Conservation (phyloP, 2,329 filamentous ascomycete species). For the Apiospora kogelbergensis region DNA sequence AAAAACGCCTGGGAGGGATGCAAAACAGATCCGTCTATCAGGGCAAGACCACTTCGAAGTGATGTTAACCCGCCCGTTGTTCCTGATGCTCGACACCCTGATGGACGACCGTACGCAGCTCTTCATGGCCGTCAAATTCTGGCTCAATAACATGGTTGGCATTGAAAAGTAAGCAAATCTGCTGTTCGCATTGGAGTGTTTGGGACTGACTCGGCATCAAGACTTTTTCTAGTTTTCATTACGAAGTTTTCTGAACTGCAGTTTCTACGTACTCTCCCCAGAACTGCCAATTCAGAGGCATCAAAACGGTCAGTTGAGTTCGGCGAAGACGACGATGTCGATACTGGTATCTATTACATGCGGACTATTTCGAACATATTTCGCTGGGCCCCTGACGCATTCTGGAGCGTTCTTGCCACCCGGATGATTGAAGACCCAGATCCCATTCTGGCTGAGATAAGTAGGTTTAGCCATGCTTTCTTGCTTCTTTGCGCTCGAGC, state of each 20-base stretch:
- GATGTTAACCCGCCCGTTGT: constrained; percentile 77
- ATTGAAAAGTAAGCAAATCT: constrained; percentile 56
- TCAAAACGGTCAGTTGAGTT: constrained; percentile 35
- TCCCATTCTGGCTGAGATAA: constrained; percentile 43
- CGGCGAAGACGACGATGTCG: constrained; percentile 65
- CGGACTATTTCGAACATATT: constrained; percentile 73
- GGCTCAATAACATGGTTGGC: constrained; percentile 69
- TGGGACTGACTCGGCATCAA: constrained; percentile 28
- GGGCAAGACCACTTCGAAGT: constrained; percentile 65
- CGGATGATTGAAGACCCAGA: constrained; percentile 53
- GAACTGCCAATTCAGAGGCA: constrained; percentile 22
- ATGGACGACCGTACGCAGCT: constrained; percentile 70
- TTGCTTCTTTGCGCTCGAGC: constrained; percentile 19
- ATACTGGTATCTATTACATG: constrained; percentile 77
- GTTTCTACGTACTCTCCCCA: constrained; percentile 45
- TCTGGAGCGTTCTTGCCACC: constrained; percentile 70
- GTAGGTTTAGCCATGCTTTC: constrained; percentile 43
- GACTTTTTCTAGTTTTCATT: constrained; percentile 61
- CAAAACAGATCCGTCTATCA: constrained; percentile 41
- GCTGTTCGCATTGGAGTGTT: neutral
- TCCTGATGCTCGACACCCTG: constrained; percentile 78
- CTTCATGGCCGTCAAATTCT: constrained; percentile 75
- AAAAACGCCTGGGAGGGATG: constrained; percentile 35
- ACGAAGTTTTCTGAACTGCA: constrained; percentile 55
- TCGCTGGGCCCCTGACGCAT: constrained; percentile 63